phyloP scores from a whole-genome alignment of 345 rosid genomes.

The Syzygium oleosum region DNA sequence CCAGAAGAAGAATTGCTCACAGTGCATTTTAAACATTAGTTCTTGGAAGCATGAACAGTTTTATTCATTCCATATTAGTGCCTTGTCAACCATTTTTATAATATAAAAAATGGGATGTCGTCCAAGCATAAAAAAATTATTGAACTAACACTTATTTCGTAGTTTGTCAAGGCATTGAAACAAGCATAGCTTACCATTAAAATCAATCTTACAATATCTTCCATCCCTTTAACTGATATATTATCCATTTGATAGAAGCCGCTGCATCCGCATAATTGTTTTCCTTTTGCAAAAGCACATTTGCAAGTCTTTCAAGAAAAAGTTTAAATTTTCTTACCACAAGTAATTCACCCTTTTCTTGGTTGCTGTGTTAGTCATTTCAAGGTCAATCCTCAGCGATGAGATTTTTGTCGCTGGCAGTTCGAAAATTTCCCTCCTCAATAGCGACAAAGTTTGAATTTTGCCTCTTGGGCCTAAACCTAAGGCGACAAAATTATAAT shows the following conservation, averaged over 20 bases:
- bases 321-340: background rate
- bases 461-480: background rate
- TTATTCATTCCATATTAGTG: too few relatives aligned
- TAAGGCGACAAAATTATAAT: background rate
- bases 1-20: too few relatives aligned
- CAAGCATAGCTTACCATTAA: too few relatives aligned
- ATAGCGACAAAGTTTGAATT: background rate
- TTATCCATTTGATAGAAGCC: background rate
- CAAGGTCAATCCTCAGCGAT: too few relatives aligned
- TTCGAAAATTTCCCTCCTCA: background rate
- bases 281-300: background rate
- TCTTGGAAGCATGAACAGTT: too few relatives aligned
- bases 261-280: background rate
- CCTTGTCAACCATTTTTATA: too few relatives aligned
- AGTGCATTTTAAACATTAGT: too few relatives aligned
- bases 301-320: background rate
- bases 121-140: too few relatives aligned
- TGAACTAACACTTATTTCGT: background rate
- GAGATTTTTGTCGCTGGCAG: background rate
- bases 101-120: too few relatives aligned
- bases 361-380: background rate
- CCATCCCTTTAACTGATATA: too few relatives aligned
- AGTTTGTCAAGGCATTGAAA: too few relatives aligned
- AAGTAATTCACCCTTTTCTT: background rate
- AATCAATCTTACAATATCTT: too few relatives aligned